A percentile compares a stretch with the other conserved stretches of the same genome.
Evolutionary conservation across 2,329 filamentous ascomycete species (phyloP).

Genomic region (Tolypocladium cylindrosporum): DNA sequence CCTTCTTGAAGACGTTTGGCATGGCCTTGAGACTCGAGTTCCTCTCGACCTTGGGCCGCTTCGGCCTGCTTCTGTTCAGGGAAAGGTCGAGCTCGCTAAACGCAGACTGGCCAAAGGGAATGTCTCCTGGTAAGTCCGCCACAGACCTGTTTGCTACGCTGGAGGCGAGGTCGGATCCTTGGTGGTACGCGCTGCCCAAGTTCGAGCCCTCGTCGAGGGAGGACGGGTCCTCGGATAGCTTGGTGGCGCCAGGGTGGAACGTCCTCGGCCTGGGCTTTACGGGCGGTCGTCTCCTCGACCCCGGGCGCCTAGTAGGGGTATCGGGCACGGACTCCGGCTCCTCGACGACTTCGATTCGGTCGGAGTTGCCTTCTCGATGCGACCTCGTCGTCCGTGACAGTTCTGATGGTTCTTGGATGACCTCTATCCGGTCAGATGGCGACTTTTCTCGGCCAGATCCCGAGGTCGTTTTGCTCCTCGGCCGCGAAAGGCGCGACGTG

Average conservation of each 20-base stretch:
- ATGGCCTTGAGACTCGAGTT: slow-evolving; percentile 49
- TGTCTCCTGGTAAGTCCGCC: slow-evolving; percentile 45
- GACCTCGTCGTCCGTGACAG: slow-evolving; percentile 6
- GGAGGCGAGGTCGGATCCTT: slow-evolving; percentile 22
- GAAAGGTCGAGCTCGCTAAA: slow-evolving; percentile 55
- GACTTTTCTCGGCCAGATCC: slow-evolving; percentile 9
- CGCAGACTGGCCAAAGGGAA: slow-evolving; percentile 56
- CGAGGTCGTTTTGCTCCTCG: slow-evolving; percentile 17
- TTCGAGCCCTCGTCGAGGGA: slow-evolving; percentile 18
- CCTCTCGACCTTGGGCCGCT: slow-evolving; percentile 37
- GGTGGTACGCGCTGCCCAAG: slow-evolving; percentile 13
- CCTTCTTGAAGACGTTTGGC: slow-evolving; percentile 55
- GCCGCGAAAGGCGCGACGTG: slow-evolving; percentile 12
- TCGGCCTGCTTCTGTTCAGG: slow-evolving; percentile 28
- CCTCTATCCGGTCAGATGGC: slow-evolving; percentile 17
- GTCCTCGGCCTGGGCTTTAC: slow-evolving; percentile 16
- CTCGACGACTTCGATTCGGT: slow-evolving; percentile 21
- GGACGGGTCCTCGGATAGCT: slow-evolving; percentile 16
- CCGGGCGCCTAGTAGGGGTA: slow-evolving; percentile 28
- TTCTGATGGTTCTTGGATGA: slow-evolving; percentile 12
- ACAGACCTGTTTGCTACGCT: slow-evolving; percentile 39
- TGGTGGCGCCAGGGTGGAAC: slow-evolving; percentile 9
- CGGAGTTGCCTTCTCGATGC: slow-evolving; percentile 8
- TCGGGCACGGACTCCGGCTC: slow-evolving; percentile 25
- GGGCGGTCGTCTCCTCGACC: slow-evolving; percentile 15